These are phyloP conservation scores for Sphagnurus paluster DNA, from an alignment of 1,284 basidiomycete species.

Conservation along the genomic window DNA sequence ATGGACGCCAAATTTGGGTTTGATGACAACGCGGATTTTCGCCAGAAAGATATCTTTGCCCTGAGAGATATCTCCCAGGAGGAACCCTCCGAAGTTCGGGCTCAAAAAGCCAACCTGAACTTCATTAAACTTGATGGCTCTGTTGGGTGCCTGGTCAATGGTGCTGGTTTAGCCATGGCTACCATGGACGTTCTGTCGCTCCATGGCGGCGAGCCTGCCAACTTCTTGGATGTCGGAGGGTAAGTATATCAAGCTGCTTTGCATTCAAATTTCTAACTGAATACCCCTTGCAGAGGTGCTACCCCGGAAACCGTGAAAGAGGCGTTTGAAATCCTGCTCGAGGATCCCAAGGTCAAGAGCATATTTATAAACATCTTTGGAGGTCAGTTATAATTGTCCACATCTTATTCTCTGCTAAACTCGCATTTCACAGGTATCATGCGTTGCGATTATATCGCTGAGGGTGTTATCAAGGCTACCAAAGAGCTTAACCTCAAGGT, in stretches of 20 bases:
- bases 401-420: background rate
- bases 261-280: constrained; percentile 2
- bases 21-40: constrained; percentile 99
- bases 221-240: constrained; percentile 99
- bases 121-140: constrained; percentile 99
- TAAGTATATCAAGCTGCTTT: constrained; percentile 32
- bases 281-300: constrained; percentile 67
- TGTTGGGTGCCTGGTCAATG: constrained; percentile 98
- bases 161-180: constrained; percentile 99
- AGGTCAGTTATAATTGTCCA: constrained; percentile 40
- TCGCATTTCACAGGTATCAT: constrained; percentile 76
- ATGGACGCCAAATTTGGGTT: constrained; percentile 99
- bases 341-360: constrained; percentile 92
- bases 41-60: constrained; percentile 89
- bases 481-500: constrained; percentile 87
- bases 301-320: constrained; percentile 99
- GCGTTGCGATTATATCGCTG: constrained; percentile 97
- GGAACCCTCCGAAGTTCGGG: constrained; percentile 95
- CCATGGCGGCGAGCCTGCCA: constrained; percentile 95
- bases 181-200: constrained; percentile 99
- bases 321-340: constrained; percentile 94
- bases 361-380: constrained; percentile 99
- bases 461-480: constrained; percentile 98
- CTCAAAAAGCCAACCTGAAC: constrained; percentile 93
- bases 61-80: constrained; percentile 95